These are phyloP conservation scores for Cercospora beticola DNA, from an alignment of 2,329 filamentous ascomycete species.

Conservation along the genomic window DNA sequence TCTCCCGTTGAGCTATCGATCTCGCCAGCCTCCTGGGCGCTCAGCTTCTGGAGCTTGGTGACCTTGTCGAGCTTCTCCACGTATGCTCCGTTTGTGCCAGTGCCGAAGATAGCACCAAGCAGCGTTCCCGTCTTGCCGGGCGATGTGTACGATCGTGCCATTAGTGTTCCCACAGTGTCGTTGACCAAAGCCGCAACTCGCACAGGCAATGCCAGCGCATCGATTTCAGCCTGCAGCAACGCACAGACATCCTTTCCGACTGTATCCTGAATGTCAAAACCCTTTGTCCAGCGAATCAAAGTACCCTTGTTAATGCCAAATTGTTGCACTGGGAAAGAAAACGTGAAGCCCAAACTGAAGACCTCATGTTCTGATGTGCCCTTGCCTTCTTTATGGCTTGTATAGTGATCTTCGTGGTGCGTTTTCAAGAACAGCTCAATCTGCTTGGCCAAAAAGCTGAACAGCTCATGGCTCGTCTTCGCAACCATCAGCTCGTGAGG, in stretches of 20 bases:
- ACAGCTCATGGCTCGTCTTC: constrained; percentile 81
- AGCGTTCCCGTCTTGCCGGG: constrained; percentile 82
- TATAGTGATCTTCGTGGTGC: constrained; percentile 86
- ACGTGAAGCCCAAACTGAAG: constrained; percentile 96
- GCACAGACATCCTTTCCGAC: constrained; percentile 92
- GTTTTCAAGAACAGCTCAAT: constrained; percentile 83
- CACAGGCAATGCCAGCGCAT: constrained; percentile 80
- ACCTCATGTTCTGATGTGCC: constrained; percentile 70
- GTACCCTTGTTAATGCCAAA: constrained; percentile 92
- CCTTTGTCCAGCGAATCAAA: constrained; percentile 97
- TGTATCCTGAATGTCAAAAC: constrained; percentile 94
- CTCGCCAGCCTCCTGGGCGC: constrained; percentile 48
- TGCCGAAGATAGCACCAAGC: constrained; percentile 96
- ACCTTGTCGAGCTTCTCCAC: constrained; percentile 87
- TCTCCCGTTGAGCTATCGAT: constrained; percentile 80
- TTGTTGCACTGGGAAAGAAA: constrained; percentile 95
- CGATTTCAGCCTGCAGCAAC: constrained; percentile 84
- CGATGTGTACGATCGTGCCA: constrained; percentile 94
- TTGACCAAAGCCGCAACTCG: constrained; percentile 96
- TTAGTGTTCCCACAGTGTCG: constrained; percentile 94
- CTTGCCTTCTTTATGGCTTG: constrained; percentile 53
- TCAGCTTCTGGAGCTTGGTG: constrained; percentile 64
- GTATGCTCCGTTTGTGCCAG: constrained; percentile 95
- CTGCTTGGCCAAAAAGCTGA: constrained; percentile 88
- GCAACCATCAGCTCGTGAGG: constrained; percentile 88